phyloP scores from a whole-genome alignment of 768 basidiomycete species.

The Auriscalpium vulgare region DNA sequence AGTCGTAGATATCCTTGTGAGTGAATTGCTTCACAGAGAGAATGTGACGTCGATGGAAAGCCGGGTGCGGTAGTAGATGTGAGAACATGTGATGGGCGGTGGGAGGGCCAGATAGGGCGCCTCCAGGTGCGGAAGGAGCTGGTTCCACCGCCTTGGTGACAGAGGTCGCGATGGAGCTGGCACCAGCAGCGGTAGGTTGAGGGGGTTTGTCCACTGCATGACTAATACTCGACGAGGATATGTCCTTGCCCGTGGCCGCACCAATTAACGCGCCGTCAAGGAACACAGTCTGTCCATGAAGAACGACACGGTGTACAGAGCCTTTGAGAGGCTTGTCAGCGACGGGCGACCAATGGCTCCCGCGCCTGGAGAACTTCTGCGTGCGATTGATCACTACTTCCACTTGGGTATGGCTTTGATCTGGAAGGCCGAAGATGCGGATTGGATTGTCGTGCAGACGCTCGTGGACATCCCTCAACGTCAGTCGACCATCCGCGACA shows the following conservation, averaged over 20 bases:
- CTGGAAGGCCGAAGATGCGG: conserved; percentile 84
- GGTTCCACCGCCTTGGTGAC: not conserved
- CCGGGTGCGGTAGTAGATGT: conserved; percentile 59
- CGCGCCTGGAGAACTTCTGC: conserved; percentile 42
- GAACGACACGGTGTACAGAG: conserved; percentile 81
- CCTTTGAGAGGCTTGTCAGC: conserved; percentile 55
- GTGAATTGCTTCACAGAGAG: conserved; percentile 91
- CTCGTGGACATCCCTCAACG: conserved; percentile 72
- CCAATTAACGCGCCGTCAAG: conserved; percentile 73
- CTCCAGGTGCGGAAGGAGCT: conserved; percentile 1
- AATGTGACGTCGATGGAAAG: conserved; percentile 91
- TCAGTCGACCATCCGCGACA: conserved; percentile 69
- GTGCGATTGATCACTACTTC: conserved; percentile 87
- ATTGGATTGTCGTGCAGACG: conserved; percentile 89
- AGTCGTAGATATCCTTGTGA: conserved; percentile 81
- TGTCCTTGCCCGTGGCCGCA: conserved; percentile 56
- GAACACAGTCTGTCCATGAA: conserved; percentile 84
- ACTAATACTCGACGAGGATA: conserved; percentile 44
- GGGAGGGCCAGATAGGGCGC: conserved; percentile 24
- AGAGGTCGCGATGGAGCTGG: not conserved
- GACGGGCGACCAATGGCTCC: conserved; percentile 77
- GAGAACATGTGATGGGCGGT: conserved; percentile 33
- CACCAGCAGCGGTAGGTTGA: not conserved
- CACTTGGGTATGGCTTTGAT: conserved; percentile 79
- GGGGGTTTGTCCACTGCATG: conserved; percentile 5